These are phyloP conservation scores for Isabelozyma heimii DNA, from an alignment of 805 yeast species.

Conservation along the genomic window DNA sequence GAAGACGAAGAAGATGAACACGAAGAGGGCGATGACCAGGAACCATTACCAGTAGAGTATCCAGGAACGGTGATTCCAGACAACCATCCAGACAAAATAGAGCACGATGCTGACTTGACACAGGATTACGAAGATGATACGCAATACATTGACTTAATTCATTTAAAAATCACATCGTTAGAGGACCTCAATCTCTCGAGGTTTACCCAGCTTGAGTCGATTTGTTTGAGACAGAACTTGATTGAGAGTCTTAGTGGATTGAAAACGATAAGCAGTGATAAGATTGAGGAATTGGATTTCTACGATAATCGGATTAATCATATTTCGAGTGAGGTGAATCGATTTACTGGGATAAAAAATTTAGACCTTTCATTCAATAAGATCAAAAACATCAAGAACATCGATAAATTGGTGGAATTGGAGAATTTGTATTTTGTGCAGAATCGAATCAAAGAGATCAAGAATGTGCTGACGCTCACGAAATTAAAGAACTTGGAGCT, in stretches of 20 bases:
- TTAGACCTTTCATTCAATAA: conserved; percentile 89
- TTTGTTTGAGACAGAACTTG: conserved; percentile 82
- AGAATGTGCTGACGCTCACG: conserved; percentile 55
- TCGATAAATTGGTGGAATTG: conserved; percentile 59
- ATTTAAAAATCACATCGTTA: conserved; percentile 62
- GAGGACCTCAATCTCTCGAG: conserved; percentile 58
- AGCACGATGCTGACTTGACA: conserved; percentile 68
- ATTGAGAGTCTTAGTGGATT: conserved; percentile 60
- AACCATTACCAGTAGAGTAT: conserved; percentile 38
- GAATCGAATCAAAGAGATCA: conserved; percentile 74
- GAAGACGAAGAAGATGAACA: conserved; percentile 22
- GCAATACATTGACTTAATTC: conserved; percentile 62
- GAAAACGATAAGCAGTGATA: conserved; percentile 59
- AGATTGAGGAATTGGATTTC: conserved; percentile 75
- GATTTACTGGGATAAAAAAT: conserved; percentile 51
- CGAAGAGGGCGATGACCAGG: conserved; percentile 19
- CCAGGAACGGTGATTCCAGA: conserved; percentile 47
- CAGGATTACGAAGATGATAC: conserved; percentile 54
- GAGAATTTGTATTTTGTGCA: conserved; percentile 82
- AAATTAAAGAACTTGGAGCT: conserved; percentile 72
- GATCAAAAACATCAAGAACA: conserved; percentile 78
- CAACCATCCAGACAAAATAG: conserved; percentile 50
- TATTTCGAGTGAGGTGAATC: conserved; percentile 67
- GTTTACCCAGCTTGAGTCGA: conserved; percentile 53
- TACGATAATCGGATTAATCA: conserved; percentile 91